Evolutionary conservation across 441 rosid genomes (phyloP).

Genomic region (Raphanus hybrid): DNA sequence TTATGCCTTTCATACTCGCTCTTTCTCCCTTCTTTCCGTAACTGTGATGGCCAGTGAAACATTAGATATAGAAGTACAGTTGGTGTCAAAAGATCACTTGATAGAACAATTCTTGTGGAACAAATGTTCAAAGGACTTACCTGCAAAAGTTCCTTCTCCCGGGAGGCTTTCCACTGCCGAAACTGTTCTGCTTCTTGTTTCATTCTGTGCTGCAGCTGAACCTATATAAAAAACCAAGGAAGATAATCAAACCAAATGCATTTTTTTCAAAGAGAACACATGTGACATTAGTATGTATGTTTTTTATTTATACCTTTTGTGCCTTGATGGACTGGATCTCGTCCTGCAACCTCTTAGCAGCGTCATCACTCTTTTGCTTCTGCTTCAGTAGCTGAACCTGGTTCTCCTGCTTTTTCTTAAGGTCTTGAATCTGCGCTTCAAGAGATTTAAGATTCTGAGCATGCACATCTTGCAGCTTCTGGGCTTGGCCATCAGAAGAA

Average conservation of each 20-base stretch:
- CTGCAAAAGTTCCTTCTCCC: slow-evolving; percentile 94
- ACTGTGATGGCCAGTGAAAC: slow-evolving; percentile 50
- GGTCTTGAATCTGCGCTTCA: slow-evolving; percentile 93
- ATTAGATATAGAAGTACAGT: slow-evolving; percentile 18
- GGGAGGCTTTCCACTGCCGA: slow-evolving; percentile 90
- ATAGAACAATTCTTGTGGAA: slow-evolving; percentile 1
- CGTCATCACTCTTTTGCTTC: slow-evolving; percentile 97
- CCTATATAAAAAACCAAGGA: slow-evolving; percentile 55
- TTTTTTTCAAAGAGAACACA: slow-evolving; percentile 7
- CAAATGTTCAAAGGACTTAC: slow-evolving; percentile 42
- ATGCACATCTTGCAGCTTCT: slow-evolving; percentile 82
- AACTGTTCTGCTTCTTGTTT: slow-evolving; percentile 96
- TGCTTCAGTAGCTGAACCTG: slow-evolving; percentile 96
- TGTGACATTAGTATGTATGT: slow-evolving; percentile 1
- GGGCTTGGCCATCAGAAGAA: slow-evolving; percentile 87
- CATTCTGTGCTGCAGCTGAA: slow-evolving; percentile 89
- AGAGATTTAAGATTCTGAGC: slow-evolving; percentile 86
- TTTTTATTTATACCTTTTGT: slow-evolving; percentile 67
- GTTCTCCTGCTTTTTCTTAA: slow-evolving; percentile 95
- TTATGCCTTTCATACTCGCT: slow-evolving; percentile 99
- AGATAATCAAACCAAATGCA: slow-evolving; percentile 13
- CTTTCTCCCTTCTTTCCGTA: slow-evolving; percentile 94
- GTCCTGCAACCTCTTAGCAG: slow-evolving; percentile 87
- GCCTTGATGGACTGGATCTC: slow-evolving; percentile 97
- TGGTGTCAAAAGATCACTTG: slow-evolving; percentile 5